Percentiles rank a stretch among this genome's conserved stretches.
Conservation (phyloP, 768 basidiomycete genomes). For the Termitomyces sp. region DNA sequence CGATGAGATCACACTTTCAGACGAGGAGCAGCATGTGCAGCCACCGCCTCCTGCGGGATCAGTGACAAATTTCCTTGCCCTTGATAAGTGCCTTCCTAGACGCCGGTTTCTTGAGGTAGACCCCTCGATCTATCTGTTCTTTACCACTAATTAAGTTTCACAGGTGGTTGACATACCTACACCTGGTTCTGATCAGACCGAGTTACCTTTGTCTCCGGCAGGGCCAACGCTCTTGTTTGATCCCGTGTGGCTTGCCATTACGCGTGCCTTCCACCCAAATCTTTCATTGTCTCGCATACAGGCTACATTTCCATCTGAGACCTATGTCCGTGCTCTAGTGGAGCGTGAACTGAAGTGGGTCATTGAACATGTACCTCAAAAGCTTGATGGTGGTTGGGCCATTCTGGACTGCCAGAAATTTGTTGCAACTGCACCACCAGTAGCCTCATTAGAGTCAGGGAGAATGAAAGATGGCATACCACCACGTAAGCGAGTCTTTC, state of each 20-base stretch:
- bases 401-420: conserved; percentile 67
- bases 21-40: conserved; percentile 41
- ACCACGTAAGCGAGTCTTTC: conserved; percentile 33
- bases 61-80: conserved; percentile 78
- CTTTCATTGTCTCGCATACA: conserved; percentile 56
- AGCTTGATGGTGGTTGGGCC: conserved; percentile 29
- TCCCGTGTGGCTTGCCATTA: conserved; percentile 92
- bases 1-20: conserved; percentile 42
- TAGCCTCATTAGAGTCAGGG: conserved; percentile 29
- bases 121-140: not conserved
- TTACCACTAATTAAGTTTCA: not conserved
- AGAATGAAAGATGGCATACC: conserved; percentile 3
- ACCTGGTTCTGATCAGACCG: conserved; percentile 13
- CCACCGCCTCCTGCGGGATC: conserved; percentile 14
- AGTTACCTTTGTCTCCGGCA: not conserved
- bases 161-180: conserved; percentile 69
- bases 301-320: conserved; percentile 55
- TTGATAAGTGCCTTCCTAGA: conserved; percentile 83
- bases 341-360: conserved; percentile 68
- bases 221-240: conserved; percentile 62
- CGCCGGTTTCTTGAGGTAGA: conserved; percentile 80
- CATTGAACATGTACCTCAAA: conserved; percentile 42
- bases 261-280: conserved; percentile 79
- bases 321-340: conserved; percentile 50
- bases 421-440: conserved; percentile 53